Conservation (phyloP, 129 eudicot genomes). For the Centaurea solstitialis region DNA sequence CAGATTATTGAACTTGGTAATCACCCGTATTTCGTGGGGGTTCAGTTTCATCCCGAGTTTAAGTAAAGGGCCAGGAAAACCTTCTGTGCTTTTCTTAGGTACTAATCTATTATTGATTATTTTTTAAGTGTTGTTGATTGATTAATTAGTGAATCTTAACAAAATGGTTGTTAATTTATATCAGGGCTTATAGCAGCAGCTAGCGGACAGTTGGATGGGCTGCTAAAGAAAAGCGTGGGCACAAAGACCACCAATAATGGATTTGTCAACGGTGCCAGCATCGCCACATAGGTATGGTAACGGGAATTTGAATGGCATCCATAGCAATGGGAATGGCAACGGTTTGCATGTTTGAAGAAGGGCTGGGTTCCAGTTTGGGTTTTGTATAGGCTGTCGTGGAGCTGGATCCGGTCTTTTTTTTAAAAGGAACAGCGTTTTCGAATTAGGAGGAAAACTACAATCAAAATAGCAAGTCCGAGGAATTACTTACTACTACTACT, state of each 20-base stretch:
- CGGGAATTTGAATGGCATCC: conserved; percentile 52
- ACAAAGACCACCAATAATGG: conserved; percentile 21
- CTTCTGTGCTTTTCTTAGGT: conserved; percentile 91
- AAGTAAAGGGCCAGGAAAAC: conserved; percentile 93
- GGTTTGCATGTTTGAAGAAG: conserved; percentile 56
- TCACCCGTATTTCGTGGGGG: conserved; percentile 83
- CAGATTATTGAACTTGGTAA: conserved; percentile 75
- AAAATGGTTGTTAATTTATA: neutral
- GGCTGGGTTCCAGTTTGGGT: conserved; percentile 7
- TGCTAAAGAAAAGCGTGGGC: conserved; percentile 43
- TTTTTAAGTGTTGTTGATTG: neutral
- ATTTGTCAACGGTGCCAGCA: conserved; percentile 41
- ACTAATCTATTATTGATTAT: neutral
- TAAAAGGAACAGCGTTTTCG: conserved; percentile 42
- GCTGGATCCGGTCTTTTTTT: conserved; percentile 52
- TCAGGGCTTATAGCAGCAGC: conserved; percentile 95
- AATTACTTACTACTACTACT: no score
- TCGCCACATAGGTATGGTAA: conserved; percentile 52
- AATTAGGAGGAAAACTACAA: conserved; percentile 18
- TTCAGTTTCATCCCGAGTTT: conserved; percentile 93
- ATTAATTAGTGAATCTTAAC: neutral
- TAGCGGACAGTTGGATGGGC: conserved; percentile 64
- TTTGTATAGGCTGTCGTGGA: conserved; percentile 55
- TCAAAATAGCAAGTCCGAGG: conserved; percentile 15
- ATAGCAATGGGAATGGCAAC: conserved; percentile 58